Conservation (phyloP, 768 basidiomycete species). For the Russula olivacea region DNA sequence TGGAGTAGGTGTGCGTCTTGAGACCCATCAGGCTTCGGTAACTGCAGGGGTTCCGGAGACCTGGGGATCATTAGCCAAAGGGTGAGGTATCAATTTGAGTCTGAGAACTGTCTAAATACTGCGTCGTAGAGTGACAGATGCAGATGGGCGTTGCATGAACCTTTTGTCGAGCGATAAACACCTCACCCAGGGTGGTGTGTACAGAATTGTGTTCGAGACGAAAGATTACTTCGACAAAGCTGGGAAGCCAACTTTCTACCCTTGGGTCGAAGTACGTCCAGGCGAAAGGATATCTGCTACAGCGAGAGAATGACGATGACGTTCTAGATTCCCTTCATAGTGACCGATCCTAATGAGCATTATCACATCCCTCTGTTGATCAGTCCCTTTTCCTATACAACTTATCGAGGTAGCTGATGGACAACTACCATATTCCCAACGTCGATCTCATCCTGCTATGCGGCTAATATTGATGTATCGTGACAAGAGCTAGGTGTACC, state of each 20-base stretch:
- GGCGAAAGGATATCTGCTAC: background rate
- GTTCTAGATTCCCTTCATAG: slow-evolving; percentile 62
- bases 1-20: slow-evolving; percentile 59
- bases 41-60: slow-evolving; percentile 36
- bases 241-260: slow-evolving; percentile 72
- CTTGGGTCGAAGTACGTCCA: slow-evolving; percentile 73
- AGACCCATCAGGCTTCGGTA: slow-evolving; percentile 38
- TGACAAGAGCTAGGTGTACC: slow-evolving; percentile 15
- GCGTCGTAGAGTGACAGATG: slow-evolving; percentile 57
- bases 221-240: slow-evolving; percentile 71
- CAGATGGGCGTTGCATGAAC: slow-evolving; percentile 75
- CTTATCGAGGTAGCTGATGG: slow-evolving; percentile 79
- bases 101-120: slow-evolving; percentile 14
- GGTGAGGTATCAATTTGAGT: slow-evolving; percentile 38
- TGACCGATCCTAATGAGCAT: slow-evolving; percentile 70
- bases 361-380: slow-evolving; percentile 90
- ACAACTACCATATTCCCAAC: background rate
- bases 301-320: background rate
- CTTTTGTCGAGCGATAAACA: slow-evolving; percentile 55
- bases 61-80: slow-evolving; percentile 51
- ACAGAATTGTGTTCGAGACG: slow-evolving; percentile 83
- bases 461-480: slow-evolving; percentile 14
- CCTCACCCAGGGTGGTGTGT: slow-evolving; percentile 42
- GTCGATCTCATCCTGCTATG: slow-evolving; percentile 6
- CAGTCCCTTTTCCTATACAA: slow-evolving; percentile 88